phyloP scores from a whole-genome alignment of 192 early-diverging fungal species.

The Podila horticola region DNA sequence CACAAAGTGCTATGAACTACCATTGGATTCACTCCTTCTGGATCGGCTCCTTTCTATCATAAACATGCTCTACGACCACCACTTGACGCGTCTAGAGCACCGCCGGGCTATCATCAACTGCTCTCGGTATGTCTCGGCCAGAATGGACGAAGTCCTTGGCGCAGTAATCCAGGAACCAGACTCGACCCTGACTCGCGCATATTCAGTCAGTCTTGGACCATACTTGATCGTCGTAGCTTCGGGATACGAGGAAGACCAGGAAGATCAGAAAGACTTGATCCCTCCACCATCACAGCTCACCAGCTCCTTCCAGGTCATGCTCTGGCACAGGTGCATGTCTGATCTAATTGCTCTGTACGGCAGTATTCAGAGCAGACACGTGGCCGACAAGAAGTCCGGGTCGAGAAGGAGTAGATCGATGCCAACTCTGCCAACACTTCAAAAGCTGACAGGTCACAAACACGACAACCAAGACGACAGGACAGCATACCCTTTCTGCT shows the following conservation, averaged over 20 bases:
- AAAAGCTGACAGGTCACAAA: too few relatives aligned
- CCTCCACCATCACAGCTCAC: constrained; percentile 16
- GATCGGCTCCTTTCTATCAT: constrained; percentile 30
- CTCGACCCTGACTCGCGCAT: constrained; percentile 8
- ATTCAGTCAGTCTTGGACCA: not conserved
- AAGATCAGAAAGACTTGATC: not conserved
- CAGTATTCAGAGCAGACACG: constrained; percentile 17
- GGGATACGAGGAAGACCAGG: too few relatives aligned
- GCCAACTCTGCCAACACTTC: not conserved
- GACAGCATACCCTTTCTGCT: constrained; percentile 34
- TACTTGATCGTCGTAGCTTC: too few relatives aligned
- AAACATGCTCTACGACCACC: constrained; percentile 36
- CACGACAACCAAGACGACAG: not conserved
- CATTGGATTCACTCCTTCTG: constrained; percentile 17
- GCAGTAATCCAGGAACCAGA: constrained; percentile 14
- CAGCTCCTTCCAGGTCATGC: constrained; percentile 40
- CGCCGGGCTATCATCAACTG: constrained; percentile 48
- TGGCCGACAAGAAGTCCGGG: not conserved
- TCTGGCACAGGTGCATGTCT: constrained; percentile 44
- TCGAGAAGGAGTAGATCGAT: not conserved
- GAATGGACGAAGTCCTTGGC: constrained; percentile 23
- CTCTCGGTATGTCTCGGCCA: constrained; percentile 44
- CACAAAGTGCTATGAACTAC: not conserved
- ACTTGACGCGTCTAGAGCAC: constrained; percentile 20
- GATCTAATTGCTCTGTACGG: constrained; percentile 33